phyloP scores from a whole-genome alignment of 148 eudicot genomes.

The Camellia lanceoleosa region DNA sequence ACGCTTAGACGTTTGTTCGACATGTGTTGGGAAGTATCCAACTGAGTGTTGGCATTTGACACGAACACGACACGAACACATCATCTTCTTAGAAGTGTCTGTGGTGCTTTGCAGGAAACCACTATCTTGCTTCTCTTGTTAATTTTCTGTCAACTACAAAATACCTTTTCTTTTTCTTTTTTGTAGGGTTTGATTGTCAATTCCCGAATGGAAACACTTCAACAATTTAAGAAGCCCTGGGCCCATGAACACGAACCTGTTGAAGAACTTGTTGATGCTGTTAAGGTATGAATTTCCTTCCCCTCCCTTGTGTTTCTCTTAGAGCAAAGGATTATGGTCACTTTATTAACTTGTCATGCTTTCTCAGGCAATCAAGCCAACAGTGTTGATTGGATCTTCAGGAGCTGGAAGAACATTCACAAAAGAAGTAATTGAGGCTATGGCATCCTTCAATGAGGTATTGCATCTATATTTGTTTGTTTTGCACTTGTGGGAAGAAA shows the following conservation, averaged over 20 bases:
- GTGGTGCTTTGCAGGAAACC: neutral
- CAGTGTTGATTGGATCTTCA: conserved; percentile 91
- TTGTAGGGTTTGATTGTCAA: conserved; percentile 84
- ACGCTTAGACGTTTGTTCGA: too few relatives aligned
- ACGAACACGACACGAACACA: too few relatives aligned
- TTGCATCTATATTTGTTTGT: conserved; percentile 1
- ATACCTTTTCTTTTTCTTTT: neutral
- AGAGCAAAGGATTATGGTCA: neutral
- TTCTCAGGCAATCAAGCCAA: conserved; percentile 79
- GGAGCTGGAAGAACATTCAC: conserved; percentile 92
- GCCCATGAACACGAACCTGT: conserved; percentile 94
- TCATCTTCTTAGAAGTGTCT: too few relatives aligned
- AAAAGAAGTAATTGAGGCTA: conserved; percentile 84
- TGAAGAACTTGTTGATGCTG: conserved; percentile 65
- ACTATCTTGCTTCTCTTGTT: neutral
- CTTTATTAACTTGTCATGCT: conserved; percentile 8
- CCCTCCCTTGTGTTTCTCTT: neutral
- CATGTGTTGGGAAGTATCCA: too few relatives aligned
- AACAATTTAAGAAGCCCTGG: conserved; percentile 95
- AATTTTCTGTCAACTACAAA: conserved; percentile 9
- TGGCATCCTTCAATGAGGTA: conserved; percentile 87
- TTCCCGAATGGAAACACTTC: conserved; percentile 71
- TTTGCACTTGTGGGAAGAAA: neutral
- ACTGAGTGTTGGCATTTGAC: too few relatives aligned
- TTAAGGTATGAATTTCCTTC: conserved; percentile 54